Base-by-base conservation (phyloP, 345 rosid species). In the Psidium friedrichsthalianum region DNA sequence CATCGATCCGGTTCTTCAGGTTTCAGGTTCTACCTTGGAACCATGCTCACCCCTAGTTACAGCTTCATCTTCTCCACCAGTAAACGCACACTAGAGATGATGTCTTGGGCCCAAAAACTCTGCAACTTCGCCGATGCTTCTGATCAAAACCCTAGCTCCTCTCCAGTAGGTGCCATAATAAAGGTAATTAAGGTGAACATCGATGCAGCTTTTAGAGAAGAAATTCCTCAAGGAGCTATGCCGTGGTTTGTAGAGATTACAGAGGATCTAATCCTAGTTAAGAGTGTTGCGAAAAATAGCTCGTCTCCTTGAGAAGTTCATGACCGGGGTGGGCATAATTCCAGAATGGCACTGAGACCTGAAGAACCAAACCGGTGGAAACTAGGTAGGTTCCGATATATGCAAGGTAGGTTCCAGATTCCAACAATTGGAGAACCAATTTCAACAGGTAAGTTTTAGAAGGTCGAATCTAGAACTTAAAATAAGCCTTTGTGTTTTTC, bases 261-360 rank as follows among this genome's bases (percentile, higher is more conserved):
- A 59, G 15, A 59, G 8, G 74, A 27, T 61, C 74, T 61, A 61
- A 32, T 24, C 78, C 44, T 64, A 64, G 12, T 32, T 16, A 32
- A 16, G 44, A 24, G 44, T 64, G 78, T 8, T 32, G 78, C 12
- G 1, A 24, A 64, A 32, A 16, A 20, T 16, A 32, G 11, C 44
- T 64, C 78, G 10, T 16, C 44, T 64, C 1, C 44, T 64, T 64
- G 78, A 22, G 78, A 32, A 32, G 12, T 32, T 8, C 78, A 36
- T 64, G 78, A 64, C 32, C 24, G 12, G 12, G 51, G 51, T 49
- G 51, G 9, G 51, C 51, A 49, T 49, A 10, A 3, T 49, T 49
- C 0, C 11, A 9, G 11, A 3, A 1, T 49, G 2, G 51, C 51
- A 49, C 0, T 2, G 2, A 8, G 51, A 9, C 0, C 12, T 12